Evolutionary conservation across 305 asterid species (phyloP).

Genomic region (Salvia sclarea): DNA sequence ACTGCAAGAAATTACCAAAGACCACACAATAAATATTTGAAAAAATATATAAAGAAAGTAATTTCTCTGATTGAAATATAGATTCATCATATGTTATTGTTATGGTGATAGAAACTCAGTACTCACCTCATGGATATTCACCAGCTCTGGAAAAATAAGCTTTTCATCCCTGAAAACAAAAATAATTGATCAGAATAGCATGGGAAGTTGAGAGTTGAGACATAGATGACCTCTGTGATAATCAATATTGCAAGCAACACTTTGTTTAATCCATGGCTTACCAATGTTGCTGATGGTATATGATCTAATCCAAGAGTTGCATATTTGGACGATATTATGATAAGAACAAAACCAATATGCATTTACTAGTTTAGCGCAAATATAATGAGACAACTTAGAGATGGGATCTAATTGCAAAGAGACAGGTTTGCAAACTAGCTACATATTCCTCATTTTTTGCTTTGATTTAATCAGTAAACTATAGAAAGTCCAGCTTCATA

Average conservation of each 20-base stretch:
- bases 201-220: neutral
- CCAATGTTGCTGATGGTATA: neutral
- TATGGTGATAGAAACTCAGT: constrained; percentile 5
- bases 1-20: constrained; percentile 37
- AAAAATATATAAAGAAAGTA: neutral
- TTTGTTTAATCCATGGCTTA: neutral
- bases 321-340: neutral
- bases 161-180: constrained; percentile 67
- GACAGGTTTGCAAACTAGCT: neutral
- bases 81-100: neutral
- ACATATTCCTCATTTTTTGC: neutral
- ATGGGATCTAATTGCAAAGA: constrained; percentile 5
- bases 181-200: neutral
- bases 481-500: neutral
- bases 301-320: neutral
- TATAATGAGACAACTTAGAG: neutral
- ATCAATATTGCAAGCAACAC: neutral
- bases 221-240: no score
- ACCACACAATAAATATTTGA: neutral
- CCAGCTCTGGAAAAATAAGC: constrained; percentile 60
- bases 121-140: constrained; percentile 73
- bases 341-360: neutral
- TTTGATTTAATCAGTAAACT: constrained; percentile 5
- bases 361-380: neutral
- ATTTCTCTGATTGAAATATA: neutral